A percentile compares a stretch with the other conserved stretches of the same genome.
Conservation (phyloP, 495 filamentous ascomycete genomes). For the Tuber umbilicatum region DNA sequence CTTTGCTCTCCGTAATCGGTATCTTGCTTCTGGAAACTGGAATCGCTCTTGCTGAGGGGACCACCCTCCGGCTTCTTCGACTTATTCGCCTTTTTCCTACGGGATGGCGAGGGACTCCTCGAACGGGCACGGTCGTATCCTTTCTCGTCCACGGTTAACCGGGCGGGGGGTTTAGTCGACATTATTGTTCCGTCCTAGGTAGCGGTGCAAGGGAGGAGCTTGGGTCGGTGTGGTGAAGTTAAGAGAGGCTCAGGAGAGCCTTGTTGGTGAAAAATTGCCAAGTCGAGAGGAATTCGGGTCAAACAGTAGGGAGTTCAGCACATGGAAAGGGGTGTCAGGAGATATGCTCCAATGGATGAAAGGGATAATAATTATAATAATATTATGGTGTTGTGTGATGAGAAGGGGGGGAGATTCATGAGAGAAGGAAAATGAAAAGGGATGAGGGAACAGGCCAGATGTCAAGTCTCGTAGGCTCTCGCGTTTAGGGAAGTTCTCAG, state of each 20-base stretch:
- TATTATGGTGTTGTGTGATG: slow-evolving; percentile 2
- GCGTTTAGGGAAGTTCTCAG: background rate
- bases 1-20: background rate
- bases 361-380: background rate
- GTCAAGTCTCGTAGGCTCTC: background rate
- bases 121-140: slow-evolving; percentile 24
- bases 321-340: background rate
- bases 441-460: slow-evolving; percentile 4
- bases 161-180: slow-evolving; percentile 30
- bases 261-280: slow-evolving; percentile 16
- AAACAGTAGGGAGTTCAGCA: background rate
- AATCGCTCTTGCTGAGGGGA: background rate
- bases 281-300: slow-evolving; percentile 9
- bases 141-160: slow-evolving; percentile 35
- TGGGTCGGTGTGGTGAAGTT: background rate
- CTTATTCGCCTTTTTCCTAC: slow-evolving; percentile 21
- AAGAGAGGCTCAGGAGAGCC: slow-evolving; percentile 7
- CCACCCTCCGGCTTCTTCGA: slow-evolving; percentile 2
- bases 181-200: slow-evolving; percentile 18
- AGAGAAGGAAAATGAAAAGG: background rate
- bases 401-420: background rate
- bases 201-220: background rate
- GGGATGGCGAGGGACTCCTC: slow-evolving; percentile 28
- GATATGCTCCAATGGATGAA: background rate
- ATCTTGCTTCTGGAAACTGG: slow-evolving; percentile 1